These are phyloP conservation scores for Apiotrichum gracile DNA, from an alignment of 1,284 basidiomycete species.

Conservation along the genomic window DNA sequence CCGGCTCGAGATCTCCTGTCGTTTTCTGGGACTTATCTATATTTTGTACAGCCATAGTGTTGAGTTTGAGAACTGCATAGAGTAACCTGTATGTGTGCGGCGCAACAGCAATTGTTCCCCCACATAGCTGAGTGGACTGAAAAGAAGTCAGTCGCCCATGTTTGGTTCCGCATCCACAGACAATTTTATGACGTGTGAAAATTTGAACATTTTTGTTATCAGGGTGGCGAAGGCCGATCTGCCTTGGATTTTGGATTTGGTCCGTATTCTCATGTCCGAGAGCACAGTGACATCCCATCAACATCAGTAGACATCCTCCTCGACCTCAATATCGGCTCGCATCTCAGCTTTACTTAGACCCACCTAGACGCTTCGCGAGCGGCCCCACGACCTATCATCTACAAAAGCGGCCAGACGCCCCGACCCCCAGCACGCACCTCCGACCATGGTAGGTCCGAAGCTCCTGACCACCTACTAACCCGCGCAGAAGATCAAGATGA, in stretches of 20 bases:
- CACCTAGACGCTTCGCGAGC: neutral
- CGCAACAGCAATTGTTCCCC: too few relatives aligned
- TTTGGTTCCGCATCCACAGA: neutral
- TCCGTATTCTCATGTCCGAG: too few relatives aligned
- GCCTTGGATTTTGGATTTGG: neutral
- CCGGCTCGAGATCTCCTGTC: neutral
- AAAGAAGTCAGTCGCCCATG: neutral
- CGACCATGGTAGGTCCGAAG: slow-evolving; percentile 4
- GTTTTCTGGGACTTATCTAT: too few relatives aligned
- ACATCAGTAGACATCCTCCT: neutral
- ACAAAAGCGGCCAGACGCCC: too few relatives aligned
- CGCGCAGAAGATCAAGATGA: slow-evolving; percentile 48
- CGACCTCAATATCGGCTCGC: neutral
- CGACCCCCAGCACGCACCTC: neutral
- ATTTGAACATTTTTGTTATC: neutral
- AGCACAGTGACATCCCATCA: neutral
- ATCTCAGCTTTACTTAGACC: neutral
- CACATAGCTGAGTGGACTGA: neutral
- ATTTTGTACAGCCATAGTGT: neutral
- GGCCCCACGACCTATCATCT: too few relatives aligned
- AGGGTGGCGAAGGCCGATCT: neutral
- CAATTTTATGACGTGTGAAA: neutral
- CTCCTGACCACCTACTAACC: neutral
- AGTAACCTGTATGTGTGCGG: too few relatives aligned
- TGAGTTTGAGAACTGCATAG: too few relatives aligned